phyloP scores from a whole-genome alignment of 1,139 yeast genomes.

The Candida anutae region DNA sequence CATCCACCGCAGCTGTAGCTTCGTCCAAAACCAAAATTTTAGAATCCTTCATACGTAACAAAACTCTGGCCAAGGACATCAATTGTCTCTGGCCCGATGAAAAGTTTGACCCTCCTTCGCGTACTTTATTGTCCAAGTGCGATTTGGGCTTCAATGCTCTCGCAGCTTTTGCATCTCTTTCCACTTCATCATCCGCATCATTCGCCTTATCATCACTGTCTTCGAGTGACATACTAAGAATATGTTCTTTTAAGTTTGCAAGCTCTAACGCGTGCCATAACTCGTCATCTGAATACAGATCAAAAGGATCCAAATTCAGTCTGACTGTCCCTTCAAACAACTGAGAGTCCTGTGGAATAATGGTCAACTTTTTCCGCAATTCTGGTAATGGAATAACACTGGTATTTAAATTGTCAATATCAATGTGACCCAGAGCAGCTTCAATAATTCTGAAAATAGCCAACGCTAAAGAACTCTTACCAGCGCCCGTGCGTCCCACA shows the following conservation, averaged over 20 bases:
- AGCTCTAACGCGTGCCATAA: slow-evolving; percentile 47
- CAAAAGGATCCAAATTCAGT: slow-evolving; percentile 55
- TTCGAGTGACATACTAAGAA: slow-evolving; percentile 23
- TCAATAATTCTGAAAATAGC: slow-evolving; percentile 87
- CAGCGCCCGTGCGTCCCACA: slow-evolving; percentile 97
- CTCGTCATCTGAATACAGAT: slow-evolving; percentile 41
- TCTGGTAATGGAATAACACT: slow-evolving; percentile 39
- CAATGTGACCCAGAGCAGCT: slow-evolving; percentile 46
- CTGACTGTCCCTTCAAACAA: slow-evolving; percentile 56
- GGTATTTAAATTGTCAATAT: slow-evolving; percentile 45
- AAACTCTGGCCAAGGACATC: slow-evolving; percentile 67
- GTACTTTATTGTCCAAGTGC: slow-evolving; percentile 37
- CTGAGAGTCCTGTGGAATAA: slow-evolving; percentile 67
- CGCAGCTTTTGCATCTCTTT: slow-evolving; percentile 13
- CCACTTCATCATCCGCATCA: slow-evolving; percentile 19
- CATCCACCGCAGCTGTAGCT: slow-evolving; percentile 83
- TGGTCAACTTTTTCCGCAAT: slow-evolving; percentile 47
- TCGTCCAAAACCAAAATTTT: slow-evolving; percentile 67
- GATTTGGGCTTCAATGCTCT: slow-evolving; percentile 11
- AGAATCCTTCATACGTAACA: slow-evolving; percentile 45
- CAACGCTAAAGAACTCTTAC: slow-evolving; percentile 84
- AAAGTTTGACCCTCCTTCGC: slow-evolving; percentile 67
- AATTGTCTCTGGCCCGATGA: slow-evolving; percentile 77
- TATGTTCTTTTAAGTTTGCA: slow-evolving; percentile 45
- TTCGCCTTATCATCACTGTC: too few species aligned